Evolutionary conservation across 2,329 filamentous ascomycete species (phyloP).

Genomic region (Diplodia corticola): DNA sequence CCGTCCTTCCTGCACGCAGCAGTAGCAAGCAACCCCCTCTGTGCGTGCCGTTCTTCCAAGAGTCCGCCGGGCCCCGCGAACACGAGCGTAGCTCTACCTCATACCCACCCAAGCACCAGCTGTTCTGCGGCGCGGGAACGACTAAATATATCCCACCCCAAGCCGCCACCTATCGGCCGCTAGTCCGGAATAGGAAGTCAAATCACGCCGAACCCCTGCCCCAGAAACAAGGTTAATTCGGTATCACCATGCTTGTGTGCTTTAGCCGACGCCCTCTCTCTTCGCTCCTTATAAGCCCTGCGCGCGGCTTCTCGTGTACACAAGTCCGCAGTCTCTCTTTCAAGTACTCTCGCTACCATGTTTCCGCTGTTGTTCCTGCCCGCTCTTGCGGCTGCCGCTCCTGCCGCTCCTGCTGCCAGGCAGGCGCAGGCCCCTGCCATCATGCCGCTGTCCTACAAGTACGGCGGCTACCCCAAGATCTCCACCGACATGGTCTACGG

Average conservation of each 20-base stretch:
- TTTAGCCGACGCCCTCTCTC: neutral
- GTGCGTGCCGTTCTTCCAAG: neutral
- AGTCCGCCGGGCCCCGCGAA: neutral
- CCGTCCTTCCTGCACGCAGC: too few species aligned
- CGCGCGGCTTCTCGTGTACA: neutral
- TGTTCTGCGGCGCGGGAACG: neutral
- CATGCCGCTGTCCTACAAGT: constrained; percentile 21
- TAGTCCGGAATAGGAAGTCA: neutral
- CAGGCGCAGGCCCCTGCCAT: neutral
- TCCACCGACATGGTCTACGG: constrained; percentile 23
- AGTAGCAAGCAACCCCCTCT: neutral
- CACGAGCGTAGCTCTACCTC: neutral
- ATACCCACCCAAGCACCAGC: too few species aligned
- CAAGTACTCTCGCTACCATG: neutral
- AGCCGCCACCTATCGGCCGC: neutral
- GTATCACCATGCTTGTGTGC: neutral
- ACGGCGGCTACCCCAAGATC: constrained; percentile 25
- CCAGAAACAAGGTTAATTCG: constrained; percentile 12
- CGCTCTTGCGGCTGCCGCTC: constrained; percentile 11
- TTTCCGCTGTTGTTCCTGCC: constrained; percentile 14
- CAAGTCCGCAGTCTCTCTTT: neutral
- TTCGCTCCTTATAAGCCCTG: neutral
- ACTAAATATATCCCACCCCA: neutral
- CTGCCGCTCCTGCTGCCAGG: constrained; percentile 7
- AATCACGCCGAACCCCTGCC: neutral